Evolutionary conservation across 2,329 filamentous ascomycete genomes (phyloP).

Genomic region (Penicillium hesseltinei): DNA sequence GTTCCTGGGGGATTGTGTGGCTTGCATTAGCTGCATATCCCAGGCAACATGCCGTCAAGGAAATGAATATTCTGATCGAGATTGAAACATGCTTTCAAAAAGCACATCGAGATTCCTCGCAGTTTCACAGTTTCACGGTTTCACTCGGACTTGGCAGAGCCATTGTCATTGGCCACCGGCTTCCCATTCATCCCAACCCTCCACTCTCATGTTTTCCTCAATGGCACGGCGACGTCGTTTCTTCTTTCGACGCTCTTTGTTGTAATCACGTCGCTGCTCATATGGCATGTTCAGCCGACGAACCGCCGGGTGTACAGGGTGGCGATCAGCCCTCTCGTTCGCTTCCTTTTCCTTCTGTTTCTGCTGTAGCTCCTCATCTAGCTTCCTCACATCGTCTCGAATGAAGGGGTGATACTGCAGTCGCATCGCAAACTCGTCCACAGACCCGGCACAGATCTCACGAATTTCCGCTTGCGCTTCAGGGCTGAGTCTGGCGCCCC

Average conservation of each 20-base stretch:
- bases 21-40: neutral
- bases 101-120: neutral
- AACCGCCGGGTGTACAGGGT: conserved; percentile 5
- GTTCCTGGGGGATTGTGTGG: neutral
- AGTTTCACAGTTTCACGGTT: conserved; percentile 5
- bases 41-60: neutral
- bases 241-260: conserved; percentile 23
- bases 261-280: conserved; percentile 15
- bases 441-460: conserved; percentile 27
- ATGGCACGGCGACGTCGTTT: conserved; percentile 23
- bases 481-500: conserved; percentile 28
- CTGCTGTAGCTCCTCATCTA: conserved; percentile 5
- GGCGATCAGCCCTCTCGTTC: neutral
- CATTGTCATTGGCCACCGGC: neutral
- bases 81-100: neutral
- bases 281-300: conserved; percentile 10
- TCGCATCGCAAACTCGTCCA: conserved; percentile 31
- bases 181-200: conserved; percentile 23
- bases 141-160: neutral
- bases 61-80: neutral
- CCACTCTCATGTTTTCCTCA: conserved; percentile 17
- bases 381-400: conserved; percentile 10
- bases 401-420: conserved; percentile 33
- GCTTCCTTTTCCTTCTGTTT: conserved; percentile 1
- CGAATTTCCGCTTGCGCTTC: conserved; percentile 30